phyloP scores from a whole-genome alignment of 257 asterid genomes.

The Penstemon barbatus region DNA sequence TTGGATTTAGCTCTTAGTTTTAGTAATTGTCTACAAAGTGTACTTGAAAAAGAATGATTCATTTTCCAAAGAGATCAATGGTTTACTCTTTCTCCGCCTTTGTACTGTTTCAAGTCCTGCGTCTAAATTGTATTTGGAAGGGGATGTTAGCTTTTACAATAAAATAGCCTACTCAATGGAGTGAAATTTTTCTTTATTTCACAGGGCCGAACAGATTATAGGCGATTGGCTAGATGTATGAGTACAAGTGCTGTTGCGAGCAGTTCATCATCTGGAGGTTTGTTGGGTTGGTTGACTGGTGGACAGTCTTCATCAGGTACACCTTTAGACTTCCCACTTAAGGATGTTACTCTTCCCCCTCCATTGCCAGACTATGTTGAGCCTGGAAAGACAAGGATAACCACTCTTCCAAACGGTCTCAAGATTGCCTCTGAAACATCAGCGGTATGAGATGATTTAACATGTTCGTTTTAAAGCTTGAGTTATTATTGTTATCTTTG shows the following conservation, averaged over 20 bases:
- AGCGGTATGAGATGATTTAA: slow-evolving; percentile 46
- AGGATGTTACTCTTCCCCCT: slow-evolving; percentile 63
- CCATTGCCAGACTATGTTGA: slow-evolving; percentile 78
- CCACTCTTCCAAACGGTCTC: slow-evolving; percentile 77
- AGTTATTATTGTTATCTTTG: neutral
- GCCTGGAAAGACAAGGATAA: slow-evolving; percentile 67
- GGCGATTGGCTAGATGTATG: slow-evolving; percentile 61
- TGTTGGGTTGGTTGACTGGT: slow-evolving; percentile 70
- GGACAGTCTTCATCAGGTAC: slow-evolving; percentile 58
- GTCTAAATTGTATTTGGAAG: too few relatives aligned
- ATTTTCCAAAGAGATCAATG: slow-evolving; percentile 9
- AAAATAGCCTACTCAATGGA: neutral
- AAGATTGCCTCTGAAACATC: slow-evolving; percentile 80
- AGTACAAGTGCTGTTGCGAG: slow-evolving; percentile 64
- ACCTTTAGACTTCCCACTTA: slow-evolving; percentile 74
- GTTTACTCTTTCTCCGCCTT: neutral
- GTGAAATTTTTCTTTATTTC: neutral
- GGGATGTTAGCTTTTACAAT: neutral
- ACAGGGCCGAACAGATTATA: slow-evolving; percentile 52
- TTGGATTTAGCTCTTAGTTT: too few relatives aligned
- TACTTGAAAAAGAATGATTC: neutral
- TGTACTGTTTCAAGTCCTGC: neutral
- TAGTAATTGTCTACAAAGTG: neutral
- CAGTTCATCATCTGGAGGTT: slow-evolving; percentile 62
- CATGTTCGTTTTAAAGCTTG: neutral